Evolutionary conservation across 2,329 filamentous ascomycete species (phyloP).

Genomic region (Macrophomina pseudophaseolina): DNA sequence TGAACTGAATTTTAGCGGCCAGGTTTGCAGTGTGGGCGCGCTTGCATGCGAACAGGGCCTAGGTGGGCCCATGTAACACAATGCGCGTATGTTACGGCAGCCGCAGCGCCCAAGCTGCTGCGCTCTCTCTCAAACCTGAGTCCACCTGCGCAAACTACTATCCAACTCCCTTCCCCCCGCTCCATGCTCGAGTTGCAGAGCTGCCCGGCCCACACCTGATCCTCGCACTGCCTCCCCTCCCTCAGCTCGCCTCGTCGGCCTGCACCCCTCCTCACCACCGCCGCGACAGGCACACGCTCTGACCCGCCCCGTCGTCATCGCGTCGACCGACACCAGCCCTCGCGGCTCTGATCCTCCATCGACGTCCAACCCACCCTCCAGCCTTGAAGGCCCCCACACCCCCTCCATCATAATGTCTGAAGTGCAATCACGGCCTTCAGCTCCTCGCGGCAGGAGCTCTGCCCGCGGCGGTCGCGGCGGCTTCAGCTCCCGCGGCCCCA

Average conservation of each 20-base stretch:
- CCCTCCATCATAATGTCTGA: constrained; percentile 77
- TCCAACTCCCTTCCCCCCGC: constrained; percentile 9
- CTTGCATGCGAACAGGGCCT: neutral
- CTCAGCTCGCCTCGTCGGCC: constrained; percentile 15
- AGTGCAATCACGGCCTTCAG: constrained; percentile 81
- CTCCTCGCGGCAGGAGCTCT: constrained; percentile 87
- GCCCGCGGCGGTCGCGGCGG: constrained; percentile 81
- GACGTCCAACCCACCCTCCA: constrained; percentile 34
- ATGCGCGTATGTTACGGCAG: neutral
- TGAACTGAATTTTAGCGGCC: neutral
- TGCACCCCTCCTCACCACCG: constrained; percentile 7
- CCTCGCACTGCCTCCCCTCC: constrained; percentile 13
- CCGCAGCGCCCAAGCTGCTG: constrained; percentile 15
- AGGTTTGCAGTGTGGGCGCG: neutral
- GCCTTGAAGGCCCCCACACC: constrained; percentile 34
- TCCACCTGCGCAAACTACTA: constrained; percentile 19
- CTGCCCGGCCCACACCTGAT: constrained; percentile 21
- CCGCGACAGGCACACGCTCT: constrained; percentile 17
- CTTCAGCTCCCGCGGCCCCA: constrained; percentile 61
- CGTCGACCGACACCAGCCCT: constrained; percentile 29
- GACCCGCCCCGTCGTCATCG: constrained; percentile 21
- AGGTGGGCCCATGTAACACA: no score
- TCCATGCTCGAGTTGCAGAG: constrained; percentile 21
- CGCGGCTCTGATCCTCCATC: constrained; percentile 40
- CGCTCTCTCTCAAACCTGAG: constrained; percentile 13